A percentile compares a stretch with the other conserved stretches of the same genome.
Evolutionary conservation across 2,329 filamentous ascomycete genomes (phyloP).

Genomic region (Monosporascus ibericus): DNA sequence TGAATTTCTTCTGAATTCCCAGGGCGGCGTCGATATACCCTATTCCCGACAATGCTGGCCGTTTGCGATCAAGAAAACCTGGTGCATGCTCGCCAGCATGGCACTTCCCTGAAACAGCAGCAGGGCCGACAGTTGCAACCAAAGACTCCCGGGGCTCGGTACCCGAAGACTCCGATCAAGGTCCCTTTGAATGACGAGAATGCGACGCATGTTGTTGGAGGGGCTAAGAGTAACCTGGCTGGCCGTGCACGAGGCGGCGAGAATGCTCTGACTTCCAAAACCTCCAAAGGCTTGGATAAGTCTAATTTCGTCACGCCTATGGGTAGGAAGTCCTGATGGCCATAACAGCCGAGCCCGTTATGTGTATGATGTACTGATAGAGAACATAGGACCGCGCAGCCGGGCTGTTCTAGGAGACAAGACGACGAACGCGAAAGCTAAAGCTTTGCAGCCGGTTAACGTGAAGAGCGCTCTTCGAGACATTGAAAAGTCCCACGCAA

Average conservation of each 20-base stretch:
- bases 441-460: slow-evolving; percentile 58
- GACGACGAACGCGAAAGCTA: slow-evolving; percentile 88
- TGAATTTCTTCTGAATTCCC: slow-evolving; percentile 16
- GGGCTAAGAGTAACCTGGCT: slow-evolving; percentile 53
- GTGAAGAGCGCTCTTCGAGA: slow-evolving; percentile 55
- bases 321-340: slow-evolving; percentile 46
- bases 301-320: slow-evolving; percentile 73
- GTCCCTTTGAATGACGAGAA: slow-evolving; percentile 82
- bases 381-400: slow-evolving; percentile 50
- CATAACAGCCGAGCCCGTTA: not conserved
- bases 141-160: slow-evolving; percentile 73
- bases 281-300: slow-evolving; percentile 43
- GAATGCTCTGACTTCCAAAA: slow-evolving; percentile 46
- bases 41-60: slow-evolving; percentile 56
- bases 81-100: slow-evolving; percentile 67
- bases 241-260: slow-evolving; percentile 51
- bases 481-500: slow-evolving; percentile 56
- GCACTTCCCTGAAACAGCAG: slow-evolving; percentile 65
- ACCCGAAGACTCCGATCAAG: slow-evolving; percentile 77
- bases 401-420: slow-evolving; percentile 87
- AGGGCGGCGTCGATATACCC: no score
- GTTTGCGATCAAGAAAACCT: slow-evolving; percentile 84
- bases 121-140: slow-evolving; percentile 46
- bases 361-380: slow-evolving; percentile 1
- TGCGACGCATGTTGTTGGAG: slow-evolving; percentile 49